Percentiles rank a stretch among this genome's conserved stretches.
Conservation (phyloP, 768 basidiomycete genomes). For the Hypholoma fasciculare region DNA sequence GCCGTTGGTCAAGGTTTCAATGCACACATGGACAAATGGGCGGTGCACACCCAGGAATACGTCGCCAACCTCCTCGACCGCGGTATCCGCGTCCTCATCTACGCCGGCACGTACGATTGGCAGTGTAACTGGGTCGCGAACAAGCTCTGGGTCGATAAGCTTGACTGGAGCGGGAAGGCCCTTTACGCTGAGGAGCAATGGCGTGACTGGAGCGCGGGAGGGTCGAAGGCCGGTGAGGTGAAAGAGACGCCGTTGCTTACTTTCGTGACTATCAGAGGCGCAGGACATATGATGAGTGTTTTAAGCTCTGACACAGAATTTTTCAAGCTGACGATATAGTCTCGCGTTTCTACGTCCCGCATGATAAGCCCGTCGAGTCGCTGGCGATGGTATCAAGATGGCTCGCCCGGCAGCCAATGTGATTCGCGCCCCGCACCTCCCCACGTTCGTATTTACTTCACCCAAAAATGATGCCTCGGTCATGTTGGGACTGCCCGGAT, state of each 20-base stretch:
- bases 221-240: slow-evolving; percentile 48
- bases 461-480: too few relatives aligned
- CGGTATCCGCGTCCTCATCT: slow-evolving; percentile 72
- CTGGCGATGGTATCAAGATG: slow-evolving; percentile 65
- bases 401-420: slow-evolving; percentile 46
- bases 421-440: slow-evolving; percentile 9
- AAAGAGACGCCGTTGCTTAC: slow-evolving; percentile 35
- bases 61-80: slow-evolving; percentile 72
- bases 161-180: slow-evolving; percentile 70
- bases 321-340: neutral
- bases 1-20: slow-evolving; percentile 52
- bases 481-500: too few relatives aligned
- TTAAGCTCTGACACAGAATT: neutral
- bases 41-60: slow-evolving; percentile 58
- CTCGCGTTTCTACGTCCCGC: slow-evolving; percentile 48
- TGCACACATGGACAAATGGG: slow-evolving; percentile 61
- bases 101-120: slow-evolving; percentile 78
- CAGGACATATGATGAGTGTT: slow-evolving; percentile 51
- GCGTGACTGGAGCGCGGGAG: slow-evolving; percentile 58
- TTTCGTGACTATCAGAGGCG: slow-evolving; percentile 39
- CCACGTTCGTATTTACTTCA: too few relatives aligned
- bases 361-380: slow-evolving; percentile 65
- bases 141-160: slow-evolving; percentile 69
- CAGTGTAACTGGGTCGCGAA: slow-evolving; percentile 82
- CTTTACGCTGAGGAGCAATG: slow-evolving; percentile 48